A percentile compares a stretch with the other conserved stretches of the same genome.
Evolutionary conservation across 805 yeast genomes (phyloP).

Genomic region (Candida railenensis): DNA sequence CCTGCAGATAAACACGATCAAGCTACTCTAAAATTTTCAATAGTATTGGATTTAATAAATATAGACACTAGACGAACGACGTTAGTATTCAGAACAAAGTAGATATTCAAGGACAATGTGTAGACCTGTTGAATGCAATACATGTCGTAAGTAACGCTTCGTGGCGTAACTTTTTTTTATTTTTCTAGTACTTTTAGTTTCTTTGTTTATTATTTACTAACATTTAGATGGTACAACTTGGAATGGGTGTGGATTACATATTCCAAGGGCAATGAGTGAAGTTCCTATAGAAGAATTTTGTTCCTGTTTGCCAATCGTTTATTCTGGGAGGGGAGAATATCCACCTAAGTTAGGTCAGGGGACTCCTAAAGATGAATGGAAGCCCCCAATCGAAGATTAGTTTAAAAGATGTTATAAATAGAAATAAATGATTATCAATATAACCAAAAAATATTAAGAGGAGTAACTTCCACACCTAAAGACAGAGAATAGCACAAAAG

Average conservation of each 20-base stretch:
- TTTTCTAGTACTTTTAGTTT: neutral
- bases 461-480: no score
- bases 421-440: no score
- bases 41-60: neutral
- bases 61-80: no score
- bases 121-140: conserved; percentile 4
- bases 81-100: no score
- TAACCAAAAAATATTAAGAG: no score
- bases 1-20: neutral
- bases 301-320: conserved; percentile 19
- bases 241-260: conserved; percentile 48
- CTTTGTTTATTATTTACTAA: conserved; percentile 3
- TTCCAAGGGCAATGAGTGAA: conserved; percentile 39
- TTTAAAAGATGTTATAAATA: neutral
- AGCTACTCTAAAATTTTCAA: neutral
- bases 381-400: neutral
- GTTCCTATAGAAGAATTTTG: conserved; percentile 37
- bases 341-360: conserved; percentile 23
- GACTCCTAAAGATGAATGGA: conserved; percentile 3
- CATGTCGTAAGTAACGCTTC: conserved; percentile 1
- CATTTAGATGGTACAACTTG: conserved; percentile 27
- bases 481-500: no score
- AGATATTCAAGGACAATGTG: neutral
- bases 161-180: neutral
- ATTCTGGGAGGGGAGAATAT: conserved; percentile 17